phyloP scores from a whole-genome alignment of 805 yeast species.

The Candida pseudoglaebosa region DNA sequence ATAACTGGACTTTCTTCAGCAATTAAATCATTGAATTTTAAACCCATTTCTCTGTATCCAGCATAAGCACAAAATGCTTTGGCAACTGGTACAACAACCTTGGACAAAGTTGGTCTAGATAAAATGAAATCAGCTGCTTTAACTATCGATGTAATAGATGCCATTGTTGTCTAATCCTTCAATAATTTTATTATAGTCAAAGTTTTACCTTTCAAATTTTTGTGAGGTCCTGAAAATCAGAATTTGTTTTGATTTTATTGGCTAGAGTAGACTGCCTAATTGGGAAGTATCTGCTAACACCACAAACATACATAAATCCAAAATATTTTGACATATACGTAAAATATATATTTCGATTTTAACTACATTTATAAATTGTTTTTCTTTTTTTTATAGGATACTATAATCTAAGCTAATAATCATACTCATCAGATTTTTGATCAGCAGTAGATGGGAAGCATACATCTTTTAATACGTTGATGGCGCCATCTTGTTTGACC shows the following conservation, averaged over 20 bases:
- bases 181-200: neutral
- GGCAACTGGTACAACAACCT: slow-evolving; percentile 76
- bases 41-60: slow-evolving; percentile 94
- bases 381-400: neutral
- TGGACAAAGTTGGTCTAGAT: slow-evolving; percentile 73
- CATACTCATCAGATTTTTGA: slow-evolving; percentile 56
- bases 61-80: slow-evolving; percentile 66
- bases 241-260: slow-evolving; percentile 23
- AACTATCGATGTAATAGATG: slow-evolving; percentile 64
- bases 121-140: slow-evolving; percentile 76
- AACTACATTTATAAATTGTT: too few relatives aligned
- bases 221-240: slow-evolving; percentile 11
- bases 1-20: slow-evolving; percentile 82
- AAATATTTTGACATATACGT: too few relatives aligned
- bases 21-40: slow-evolving; percentile 82
- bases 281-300: slow-evolving; percentile 17
- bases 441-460: slow-evolving; percentile 66
- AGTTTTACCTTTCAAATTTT: neutral
- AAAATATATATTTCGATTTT: too few relatives aligned
- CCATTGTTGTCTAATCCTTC: slow-evolving; percentile 30
- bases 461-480: slow-evolving; percentile 53
- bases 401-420: slow-evolving; percentile 37
- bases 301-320: too few relatives aligned
- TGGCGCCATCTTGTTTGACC: slow-evolving; percentile 45
- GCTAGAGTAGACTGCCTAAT: slow-evolving; percentile 22